phyloP scores from a whole-genome alignment of 1,284 basidiomycete species.

The Irpex rosettiformis region DNA sequence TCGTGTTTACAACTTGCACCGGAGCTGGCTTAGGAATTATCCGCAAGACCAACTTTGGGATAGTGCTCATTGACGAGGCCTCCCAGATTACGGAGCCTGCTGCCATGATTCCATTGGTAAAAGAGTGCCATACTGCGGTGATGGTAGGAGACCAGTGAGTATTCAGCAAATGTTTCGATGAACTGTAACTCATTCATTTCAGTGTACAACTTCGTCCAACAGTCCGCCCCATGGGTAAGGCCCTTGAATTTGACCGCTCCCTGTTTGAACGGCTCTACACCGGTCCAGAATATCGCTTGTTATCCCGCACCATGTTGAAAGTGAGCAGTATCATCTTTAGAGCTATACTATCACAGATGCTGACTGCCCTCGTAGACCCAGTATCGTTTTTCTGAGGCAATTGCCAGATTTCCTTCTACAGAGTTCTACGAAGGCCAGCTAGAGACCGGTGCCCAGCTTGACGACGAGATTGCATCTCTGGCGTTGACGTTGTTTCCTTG shows the following conservation, averaged over 20 bases:
- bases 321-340: conserved; percentile 28
- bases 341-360: not conserved
- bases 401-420: conserved; percentile 56
- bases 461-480: conserved; percentile 38
- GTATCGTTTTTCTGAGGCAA: conserved; percentile 56
- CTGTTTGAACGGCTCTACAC: conserved; percentile 58
- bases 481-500: conserved; percentile 49
- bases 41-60: conserved; percentile 52
- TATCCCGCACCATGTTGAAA: conserved; percentile 59
- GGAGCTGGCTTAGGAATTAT: conserved; percentile 59
- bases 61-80: conserved; percentile 64
- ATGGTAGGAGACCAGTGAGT: conserved; percentile 68
- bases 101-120: conserved; percentile 61
- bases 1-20: conserved; percentile 64
- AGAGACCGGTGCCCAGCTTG: conserved; percentile 42
- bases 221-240: conserved; percentile 53
- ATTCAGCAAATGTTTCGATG: not conserved
- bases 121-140: conserved; percentile 52
- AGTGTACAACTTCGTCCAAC: conserved; percentile 66
- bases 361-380: conserved; percentile 38
- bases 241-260: conserved; percentile 54
- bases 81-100: conserved; percentile 65
- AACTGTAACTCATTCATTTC: not conserved
- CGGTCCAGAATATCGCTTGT: conserved; percentile 29
- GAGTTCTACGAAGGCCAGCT: conserved; percentile 58